phyloP scores from a whole-genome alignment of 805 yeast species.

The Teunomyces pallodes region DNA sequence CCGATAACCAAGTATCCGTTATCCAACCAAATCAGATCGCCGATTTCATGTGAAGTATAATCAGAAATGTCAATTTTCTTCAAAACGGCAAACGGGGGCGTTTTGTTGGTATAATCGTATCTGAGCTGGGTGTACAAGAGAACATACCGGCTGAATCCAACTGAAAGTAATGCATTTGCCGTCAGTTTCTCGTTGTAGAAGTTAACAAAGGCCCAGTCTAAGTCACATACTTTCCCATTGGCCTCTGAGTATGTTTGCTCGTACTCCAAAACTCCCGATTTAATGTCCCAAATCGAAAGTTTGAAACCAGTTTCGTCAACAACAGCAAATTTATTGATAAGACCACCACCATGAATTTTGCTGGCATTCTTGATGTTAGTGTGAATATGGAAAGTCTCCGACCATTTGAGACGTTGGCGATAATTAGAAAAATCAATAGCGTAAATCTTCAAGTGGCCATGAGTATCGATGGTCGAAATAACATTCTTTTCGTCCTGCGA shows the following conservation, averaged over 20 bases:
- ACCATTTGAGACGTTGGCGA: conserved; percentile 48
- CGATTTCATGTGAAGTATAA: conserved; percentile 77
- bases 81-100: conserved; percentile 75
- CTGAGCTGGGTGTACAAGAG: conserved; percentile 76
- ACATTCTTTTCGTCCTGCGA: conserved; percentile 29
- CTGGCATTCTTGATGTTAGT: conserved; percentile 56
- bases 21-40: conserved; percentile 84
- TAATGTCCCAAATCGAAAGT: conserved; percentile 78
- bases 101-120: conserved; percentile 80
- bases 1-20: conserved; percentile 80
- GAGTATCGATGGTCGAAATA: conserved; percentile 54
- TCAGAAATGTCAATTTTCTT: conserved; percentile 67
- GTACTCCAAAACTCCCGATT: conserved; percentile 64
- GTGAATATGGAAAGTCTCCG: conserved; percentile 43
- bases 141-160: conserved; percentile 68
- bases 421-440: conserved; percentile 18
- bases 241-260: conserved; percentile 38
- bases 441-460: conserved; percentile 26
- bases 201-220: conserved; percentile 80
- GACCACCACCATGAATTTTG: conserved; percentile 67
- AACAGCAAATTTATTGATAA: conserved; percentile 68
- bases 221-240: conserved; percentile 51
- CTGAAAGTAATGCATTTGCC: conserved; percentile 62
- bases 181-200: conserved; percentile 10
- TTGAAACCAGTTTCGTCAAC: conserved; percentile 52